phyloP scores from a whole-genome alignment of 768 basidiomycete species.

The Leccinellum albellum region DNA sequence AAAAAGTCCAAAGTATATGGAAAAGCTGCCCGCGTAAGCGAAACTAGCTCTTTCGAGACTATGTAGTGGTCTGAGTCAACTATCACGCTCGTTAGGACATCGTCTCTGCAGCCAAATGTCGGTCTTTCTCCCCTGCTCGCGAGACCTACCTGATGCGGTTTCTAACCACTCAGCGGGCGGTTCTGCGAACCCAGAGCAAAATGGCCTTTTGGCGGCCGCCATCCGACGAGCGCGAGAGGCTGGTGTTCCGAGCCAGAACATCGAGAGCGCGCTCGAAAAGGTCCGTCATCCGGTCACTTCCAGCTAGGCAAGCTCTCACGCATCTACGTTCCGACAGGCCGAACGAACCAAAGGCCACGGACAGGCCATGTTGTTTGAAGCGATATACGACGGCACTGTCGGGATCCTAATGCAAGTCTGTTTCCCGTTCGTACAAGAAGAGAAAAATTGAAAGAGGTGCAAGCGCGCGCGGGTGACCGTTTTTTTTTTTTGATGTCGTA shows the following conservation, averaged over 20 bases:
- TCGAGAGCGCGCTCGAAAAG: conserved; percentile 57
- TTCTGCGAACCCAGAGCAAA: conserved; percentile 51
- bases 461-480: not conserved
- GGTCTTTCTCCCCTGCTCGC: conserved; percentile 10
- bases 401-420: conserved; percentile 59
- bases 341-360: conserved; percentile 48
- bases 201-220: conserved; percentile 48
- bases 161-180: conserved; percentile 44
- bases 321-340: conserved; percentile 33
- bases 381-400: conserved; percentile 52
- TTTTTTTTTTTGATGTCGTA: not conserved
- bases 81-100: conserved; percentile 48
- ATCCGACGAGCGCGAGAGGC: conserved; percentile 54
- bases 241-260: conserved; percentile 67
- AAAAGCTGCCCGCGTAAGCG: conserved; percentile 51
- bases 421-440: not conserved
- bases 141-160: not conserved
- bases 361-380: conserved; percentile 55
- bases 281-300: conserved; percentile 26
- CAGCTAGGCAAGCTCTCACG: not conserved
- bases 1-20: conserved; percentile 57
- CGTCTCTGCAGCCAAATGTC: conserved; percentile 56
- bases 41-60: not conserved
- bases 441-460: not conserved
- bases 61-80: not conserved